Evolutionary conservation across 352 stramenopile species (phyloP).

Genomic region (Globisporangium acanthophoron): DNA sequence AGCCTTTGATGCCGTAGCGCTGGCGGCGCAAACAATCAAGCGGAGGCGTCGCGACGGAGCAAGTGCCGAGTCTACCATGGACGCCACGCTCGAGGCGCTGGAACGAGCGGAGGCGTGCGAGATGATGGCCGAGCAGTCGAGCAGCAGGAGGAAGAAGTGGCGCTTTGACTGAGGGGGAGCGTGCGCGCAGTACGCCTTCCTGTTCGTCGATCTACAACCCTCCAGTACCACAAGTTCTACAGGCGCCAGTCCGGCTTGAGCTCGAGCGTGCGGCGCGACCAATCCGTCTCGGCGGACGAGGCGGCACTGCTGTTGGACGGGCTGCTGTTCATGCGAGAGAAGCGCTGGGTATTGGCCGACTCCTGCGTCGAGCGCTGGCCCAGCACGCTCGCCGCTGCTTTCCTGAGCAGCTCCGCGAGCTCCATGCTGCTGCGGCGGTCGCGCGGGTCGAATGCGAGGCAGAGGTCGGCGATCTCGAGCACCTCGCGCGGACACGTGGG

Average conservation of each 20-base stretch:
- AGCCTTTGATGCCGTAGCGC: not conserved
- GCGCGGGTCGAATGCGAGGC: slow-evolving; percentile 24
- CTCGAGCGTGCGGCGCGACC: slow-evolving; percentile 27
- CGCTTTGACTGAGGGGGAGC: not conserved
- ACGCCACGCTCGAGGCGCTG: slow-evolving; percentile 32
- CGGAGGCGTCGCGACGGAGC: not conserved
- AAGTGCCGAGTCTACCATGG: slow-evolving; percentile 9
- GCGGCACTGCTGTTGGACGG: slow-evolving; percentile 4
- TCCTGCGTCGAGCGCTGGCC: slow-evolving; percentile 13
- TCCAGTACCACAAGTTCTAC: not conserved
- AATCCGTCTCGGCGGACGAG: slow-evolving; percentile 19
- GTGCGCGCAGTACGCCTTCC: not conserved
- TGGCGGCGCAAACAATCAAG: not conserved
- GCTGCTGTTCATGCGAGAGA: slow-evolving; percentile 2
- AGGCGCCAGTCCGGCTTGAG: slow-evolving; percentile 13
- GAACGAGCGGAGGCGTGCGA: slow-evolving; percentile 30
- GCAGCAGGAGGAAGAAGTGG: not conserved
- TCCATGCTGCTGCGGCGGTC: slow-evolving; percentile 24
- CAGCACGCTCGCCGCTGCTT: slow-evolving; percentile 12
- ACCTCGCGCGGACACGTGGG: slow-evolving; percentile 22
- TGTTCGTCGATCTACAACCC: not conserved
- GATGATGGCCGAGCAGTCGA: slow-evolving; percentile 1
- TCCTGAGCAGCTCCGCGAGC: slow-evolving; percentile 14
- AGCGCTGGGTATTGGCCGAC: slow-evolving; percentile 1
- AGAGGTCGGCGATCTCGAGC: slow-evolving; percentile 20